Percentiles rank a stretch among this genome's conserved stretches.
Conservation (phyloP, 1,284 basidiomycete species). For the Chalciporus sp. region DNA sequence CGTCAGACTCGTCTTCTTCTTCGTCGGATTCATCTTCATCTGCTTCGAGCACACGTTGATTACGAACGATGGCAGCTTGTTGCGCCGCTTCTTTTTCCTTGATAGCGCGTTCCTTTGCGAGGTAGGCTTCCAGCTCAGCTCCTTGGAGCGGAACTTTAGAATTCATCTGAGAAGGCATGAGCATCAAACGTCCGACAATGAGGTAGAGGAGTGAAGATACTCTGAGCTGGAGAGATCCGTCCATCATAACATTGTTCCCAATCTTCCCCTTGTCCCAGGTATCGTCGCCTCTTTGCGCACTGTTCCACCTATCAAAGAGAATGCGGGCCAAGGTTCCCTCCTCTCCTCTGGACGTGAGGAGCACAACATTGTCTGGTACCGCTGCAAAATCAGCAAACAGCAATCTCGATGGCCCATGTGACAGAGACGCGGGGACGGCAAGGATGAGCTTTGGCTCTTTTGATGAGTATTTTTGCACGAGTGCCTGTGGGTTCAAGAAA, state of each 20-base stretch:
- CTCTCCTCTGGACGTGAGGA: slow-evolving; percentile 80
- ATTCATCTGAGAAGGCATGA: slow-evolving; percentile 61
- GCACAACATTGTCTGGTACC: slow-evolving; percentile 80
- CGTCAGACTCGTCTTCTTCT: slow-evolving; percentile 59
- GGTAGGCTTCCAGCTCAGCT: slow-evolving; percentile 80
- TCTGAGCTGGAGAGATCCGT: slow-evolving; percentile 66
- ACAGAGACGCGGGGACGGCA: slow-evolving; percentile 89
- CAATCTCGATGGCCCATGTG: slow-evolving; percentile 87
- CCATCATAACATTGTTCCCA: slow-evolving; percentile 80
- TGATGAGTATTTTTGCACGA: slow-evolving; percentile 82
- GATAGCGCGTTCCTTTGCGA: slow-evolving; percentile 77
- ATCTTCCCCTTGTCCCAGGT: slow-evolving; percentile 90
- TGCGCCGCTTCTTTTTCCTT: slow-evolving; percentile 88
- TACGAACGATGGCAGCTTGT: slow-evolving; percentile 82
- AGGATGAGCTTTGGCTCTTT: slow-evolving; percentile 92
- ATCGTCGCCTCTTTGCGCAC: slow-evolving; percentile 71
- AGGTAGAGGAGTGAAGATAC: slow-evolving; percentile 41
- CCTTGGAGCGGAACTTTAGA: slow-evolving; percentile 88
- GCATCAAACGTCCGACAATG: not conserved
- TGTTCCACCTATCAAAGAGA: slow-evolving; percentile 88
- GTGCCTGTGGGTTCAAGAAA: slow-evolving; percentile 80
- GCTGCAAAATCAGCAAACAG: slow-evolving; percentile 86
- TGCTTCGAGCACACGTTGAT: slow-evolving; percentile 89
- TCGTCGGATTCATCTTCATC: slow-evolving; percentile 73
- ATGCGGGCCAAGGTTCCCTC: slow-evolving; percentile 78